phyloP scores from a whole-genome alignment of 2,329 filamentous ascomycete species.

The Cordyceps militaris region DNA sequence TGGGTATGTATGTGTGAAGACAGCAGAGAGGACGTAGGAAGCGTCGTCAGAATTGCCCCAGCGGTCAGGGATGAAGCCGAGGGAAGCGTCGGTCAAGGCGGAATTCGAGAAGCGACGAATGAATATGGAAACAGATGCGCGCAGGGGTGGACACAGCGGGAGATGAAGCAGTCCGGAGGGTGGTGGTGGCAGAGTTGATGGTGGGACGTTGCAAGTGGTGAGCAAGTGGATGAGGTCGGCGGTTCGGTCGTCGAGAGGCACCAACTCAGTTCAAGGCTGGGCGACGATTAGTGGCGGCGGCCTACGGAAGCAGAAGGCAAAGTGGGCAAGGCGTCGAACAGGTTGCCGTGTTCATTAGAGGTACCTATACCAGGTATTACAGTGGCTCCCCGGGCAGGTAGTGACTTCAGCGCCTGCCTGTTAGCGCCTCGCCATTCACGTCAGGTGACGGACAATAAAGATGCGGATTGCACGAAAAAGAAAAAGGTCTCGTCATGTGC shows the following conservation, averaged over 20 bases:
- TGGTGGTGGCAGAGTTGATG: slow-evolving; percentile 4
- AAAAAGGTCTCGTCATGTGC: neutral
- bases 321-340: neutral
- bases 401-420: too few relatives aligned
- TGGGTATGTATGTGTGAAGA: too few relatives aligned
- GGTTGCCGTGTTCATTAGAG: too few relatives aligned
- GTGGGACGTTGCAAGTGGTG: slow-evolving; percentile 8
- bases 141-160: neutral
- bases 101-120: neutral
- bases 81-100: neutral
- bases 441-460: slow-evolving; percentile 1
- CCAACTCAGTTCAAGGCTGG: slow-evolving; percentile 8
- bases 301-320: neutral
- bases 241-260: slow-evolving; percentile 5
- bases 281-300: slow-evolving; percentile 10
- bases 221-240: slow-evolving; percentile 7
- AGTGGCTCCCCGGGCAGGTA: neutral
- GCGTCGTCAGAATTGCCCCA: neutral
- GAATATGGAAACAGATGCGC: neutral
- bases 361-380: too few relatives aligned
- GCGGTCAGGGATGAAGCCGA: neutral
- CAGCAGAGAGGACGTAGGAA: slow-evolving; percentile 3
- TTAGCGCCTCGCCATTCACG: neutral
- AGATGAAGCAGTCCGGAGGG: neutral
- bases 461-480: neutral